Conservation (phyloP, 352 stramenopile genomes). For the Phytopythium helicoides region DNA sequence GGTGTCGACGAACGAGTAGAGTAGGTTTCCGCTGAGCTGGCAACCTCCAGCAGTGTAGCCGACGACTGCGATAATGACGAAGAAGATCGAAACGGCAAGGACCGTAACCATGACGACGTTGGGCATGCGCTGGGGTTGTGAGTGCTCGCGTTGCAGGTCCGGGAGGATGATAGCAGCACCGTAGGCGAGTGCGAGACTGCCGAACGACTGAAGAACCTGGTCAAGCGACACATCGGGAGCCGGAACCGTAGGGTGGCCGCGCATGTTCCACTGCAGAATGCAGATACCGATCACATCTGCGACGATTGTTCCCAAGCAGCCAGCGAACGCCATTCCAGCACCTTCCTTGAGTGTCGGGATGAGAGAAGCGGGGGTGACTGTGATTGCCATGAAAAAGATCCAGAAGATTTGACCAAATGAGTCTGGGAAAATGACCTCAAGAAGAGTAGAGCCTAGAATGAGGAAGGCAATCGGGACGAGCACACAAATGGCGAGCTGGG, state of each 20-base stretch:
- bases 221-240: slow-evolving; percentile 34
- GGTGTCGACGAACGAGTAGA: slow-evolving; percentile 41
- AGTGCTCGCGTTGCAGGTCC: slow-evolving; percentile 40
- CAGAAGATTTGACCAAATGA: slow-evolving; percentile 35
- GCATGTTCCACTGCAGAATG: slow-evolving; percentile 34
- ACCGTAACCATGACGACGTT: slow-evolving; percentile 42
- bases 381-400: slow-evolving; percentile 42
- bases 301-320: slow-evolving; percentile 40
- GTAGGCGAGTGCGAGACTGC: slow-evolving; percentile 50
- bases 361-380: slow-evolving; percentile 31
- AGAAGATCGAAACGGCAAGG: slow-evolving; percentile 34
- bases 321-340: slow-evolving; percentile 28
- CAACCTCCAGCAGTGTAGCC: slow-evolving; percentile 36
- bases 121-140: slow-evolving; percentile 41
- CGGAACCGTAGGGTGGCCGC: slow-evolving; percentile 26
- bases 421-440: slow-evolving; percentile 40
- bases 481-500: slow-evolving; percentile 40
- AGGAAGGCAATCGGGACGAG: slow-evolving; percentile 42
- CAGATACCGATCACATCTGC: slow-evolving; percentile 35
- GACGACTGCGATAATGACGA: slow-evolving; percentile 29
- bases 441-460: slow-evolving; percentile 35
- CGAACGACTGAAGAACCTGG: slow-evolving; percentile 40
- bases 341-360: slow-evolving; percentile 50
- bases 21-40: slow-evolving; percentile 49
- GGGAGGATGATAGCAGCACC: slow-evolving; percentile 42